Conservation (phyloP, 2,329 filamentous ascomycete genomes). For the Coniochaeta pulveracea region DNA sequence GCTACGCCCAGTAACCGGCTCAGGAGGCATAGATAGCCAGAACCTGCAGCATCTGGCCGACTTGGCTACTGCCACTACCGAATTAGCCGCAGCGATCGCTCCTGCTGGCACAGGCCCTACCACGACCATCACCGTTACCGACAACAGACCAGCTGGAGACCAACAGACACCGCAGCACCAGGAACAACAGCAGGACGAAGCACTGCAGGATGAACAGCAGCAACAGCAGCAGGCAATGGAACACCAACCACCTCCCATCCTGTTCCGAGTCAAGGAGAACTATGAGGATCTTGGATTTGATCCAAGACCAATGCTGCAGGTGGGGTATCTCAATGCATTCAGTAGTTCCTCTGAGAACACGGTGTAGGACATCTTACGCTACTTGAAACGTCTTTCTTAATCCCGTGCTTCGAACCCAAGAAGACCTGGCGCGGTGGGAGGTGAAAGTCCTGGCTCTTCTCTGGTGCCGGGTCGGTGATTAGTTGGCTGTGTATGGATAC, state of each 20-base stretch:
- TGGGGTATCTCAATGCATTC: slow-evolving; percentile 22
- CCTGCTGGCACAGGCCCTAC: slow-evolving; percentile 6
- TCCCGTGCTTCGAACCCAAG: too few relatives aligned
- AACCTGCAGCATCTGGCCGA: slow-evolving; percentile 14
- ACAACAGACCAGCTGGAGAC: neutral
- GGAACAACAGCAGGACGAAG: slow-evolving; percentile 2
- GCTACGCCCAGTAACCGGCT: slow-evolving; percentile 21
- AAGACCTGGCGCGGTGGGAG: too few relatives aligned
- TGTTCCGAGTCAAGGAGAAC: slow-evolving; percentile 15
- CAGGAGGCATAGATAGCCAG: slow-evolving; percentile 24
- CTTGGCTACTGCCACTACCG: slow-evolving; percentile 31
- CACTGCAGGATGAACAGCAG: slow-evolving; percentile 8
- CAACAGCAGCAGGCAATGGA: slow-evolving; percentile 2
- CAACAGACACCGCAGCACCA: too few relatives aligned
- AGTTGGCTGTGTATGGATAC: too few relatives aligned
- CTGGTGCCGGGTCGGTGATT: too few relatives aligned
- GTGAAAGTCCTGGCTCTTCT: too few relatives aligned
- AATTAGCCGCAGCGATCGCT: slow-evolving; percentile 11
- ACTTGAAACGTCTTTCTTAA: too few relatives aligned
- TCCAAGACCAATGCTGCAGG: slow-evolving; percentile 22
- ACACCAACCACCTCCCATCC: slow-evolving; percentile 7
- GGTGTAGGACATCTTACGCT: too few relatives aligned
- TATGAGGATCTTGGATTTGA: slow-evolving; percentile 31
- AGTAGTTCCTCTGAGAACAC: too few relatives aligned
- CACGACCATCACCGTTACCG: slow-evolving; percentile 5